Conservation (phyloP, 345 rosid species). For the Eucalyptus pauciflora region DNA sequence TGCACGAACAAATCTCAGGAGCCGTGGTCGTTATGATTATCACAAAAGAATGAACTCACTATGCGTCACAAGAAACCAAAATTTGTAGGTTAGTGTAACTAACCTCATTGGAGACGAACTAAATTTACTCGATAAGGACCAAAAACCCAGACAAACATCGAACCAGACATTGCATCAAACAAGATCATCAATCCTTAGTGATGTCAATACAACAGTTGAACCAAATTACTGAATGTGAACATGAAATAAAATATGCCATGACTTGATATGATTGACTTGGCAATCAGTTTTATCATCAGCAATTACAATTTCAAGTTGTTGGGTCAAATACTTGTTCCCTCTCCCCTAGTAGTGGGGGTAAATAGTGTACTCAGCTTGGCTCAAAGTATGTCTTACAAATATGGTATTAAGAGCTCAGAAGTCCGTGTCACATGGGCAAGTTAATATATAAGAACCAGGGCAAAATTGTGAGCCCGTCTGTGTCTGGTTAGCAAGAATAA, state of each 20-base stretch:
- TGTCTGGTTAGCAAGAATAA: background rate
- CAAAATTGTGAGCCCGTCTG: background rate
- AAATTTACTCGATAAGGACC: background rate
- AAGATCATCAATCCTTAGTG: background rate
- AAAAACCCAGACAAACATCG: background rate
- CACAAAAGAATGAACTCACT: background rate
- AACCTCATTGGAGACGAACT: background rate
- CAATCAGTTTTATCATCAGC: background rate
- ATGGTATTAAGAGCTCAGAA: background rate
- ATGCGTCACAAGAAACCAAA: background rate
- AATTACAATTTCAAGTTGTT: background rate
- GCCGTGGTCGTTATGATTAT: background rate
- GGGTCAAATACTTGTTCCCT: background rate
- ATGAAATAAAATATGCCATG: background rate
- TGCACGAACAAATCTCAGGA: background rate
- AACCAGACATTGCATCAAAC: background rate
- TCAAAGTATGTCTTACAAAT: background rate
- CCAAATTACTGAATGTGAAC: background rate
- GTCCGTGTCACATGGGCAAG: background rate
- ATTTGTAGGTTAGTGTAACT: background rate
- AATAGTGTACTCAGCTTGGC: background rate
- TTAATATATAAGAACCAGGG: background rate
- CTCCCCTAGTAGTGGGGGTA: background rate
- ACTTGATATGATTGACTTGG: background rate
- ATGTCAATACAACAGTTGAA: background rate